phyloP scores from a whole-genome alignment of 192 early-diverging fungal genomes.

The Entophlyctis luteolus region DNA sequence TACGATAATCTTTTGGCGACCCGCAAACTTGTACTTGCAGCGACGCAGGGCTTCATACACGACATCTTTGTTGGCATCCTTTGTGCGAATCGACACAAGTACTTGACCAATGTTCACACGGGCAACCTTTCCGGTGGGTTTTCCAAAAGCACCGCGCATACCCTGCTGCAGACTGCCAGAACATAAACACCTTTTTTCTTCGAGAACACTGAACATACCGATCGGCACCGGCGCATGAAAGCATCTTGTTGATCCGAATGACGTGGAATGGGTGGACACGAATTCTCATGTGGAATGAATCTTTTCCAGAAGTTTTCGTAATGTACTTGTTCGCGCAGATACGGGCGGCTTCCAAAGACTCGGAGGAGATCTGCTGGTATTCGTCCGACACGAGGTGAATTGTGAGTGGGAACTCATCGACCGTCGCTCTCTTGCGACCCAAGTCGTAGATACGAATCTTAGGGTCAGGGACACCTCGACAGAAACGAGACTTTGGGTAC shows the following conservation, averaged over 20 bases:
- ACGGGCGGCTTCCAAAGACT: constrained; percentile 97
- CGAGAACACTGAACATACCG: constrained; percentile 37
- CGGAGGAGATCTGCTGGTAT: constrained; percentile 95
- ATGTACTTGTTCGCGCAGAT: constrained; percentile 99
- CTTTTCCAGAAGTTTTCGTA: constrained; percentile 92
- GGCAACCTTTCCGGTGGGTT: constrained; percentile 91
- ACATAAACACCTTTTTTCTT: background rate
- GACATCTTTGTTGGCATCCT: constrained; percentile 87
- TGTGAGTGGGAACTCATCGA: constrained; percentile 96
- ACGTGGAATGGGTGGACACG: constrained; percentile 99
- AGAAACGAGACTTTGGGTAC: constrained; percentile 97
- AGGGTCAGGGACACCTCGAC: constrained; percentile 98
- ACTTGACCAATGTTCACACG: constrained; percentile 98
- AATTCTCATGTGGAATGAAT: constrained; percentile 98
- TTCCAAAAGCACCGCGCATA: constrained; percentile 99
- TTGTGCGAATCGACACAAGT: constrained; percentile 92
- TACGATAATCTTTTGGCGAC: constrained; percentile 96
- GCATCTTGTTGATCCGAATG: constrained; percentile 99
- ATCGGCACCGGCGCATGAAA: constrained; percentile 99
- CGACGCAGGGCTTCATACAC: constrained; percentile 91
- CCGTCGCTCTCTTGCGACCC: constrained; percentile 93
- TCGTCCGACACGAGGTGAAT: constrained; percentile 96
- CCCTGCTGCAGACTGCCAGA: constrained; percentile 92
- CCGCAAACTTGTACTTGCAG: constrained; percentile 99
- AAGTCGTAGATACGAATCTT: constrained; percentile 98